phyloP scores from a whole-genome alignment of 2,329 filamentous ascomycete genomes.

The Colletotrichum gloeosporioides region DNA sequence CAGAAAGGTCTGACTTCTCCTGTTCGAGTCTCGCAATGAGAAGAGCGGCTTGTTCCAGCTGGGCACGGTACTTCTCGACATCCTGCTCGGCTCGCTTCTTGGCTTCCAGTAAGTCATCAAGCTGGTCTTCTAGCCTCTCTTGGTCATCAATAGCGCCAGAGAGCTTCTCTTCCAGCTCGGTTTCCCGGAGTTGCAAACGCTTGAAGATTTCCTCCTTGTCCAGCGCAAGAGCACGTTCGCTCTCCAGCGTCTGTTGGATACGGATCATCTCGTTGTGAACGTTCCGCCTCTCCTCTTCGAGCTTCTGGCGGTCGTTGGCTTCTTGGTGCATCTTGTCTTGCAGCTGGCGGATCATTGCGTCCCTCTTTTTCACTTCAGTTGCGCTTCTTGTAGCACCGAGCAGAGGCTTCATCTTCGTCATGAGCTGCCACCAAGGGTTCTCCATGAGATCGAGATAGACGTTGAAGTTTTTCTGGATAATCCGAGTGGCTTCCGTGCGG shows the following conservation, averaged over 20 bases:
- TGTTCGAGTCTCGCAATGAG: conserved; percentile 86
- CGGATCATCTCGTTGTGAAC: conserved; percentile 86
- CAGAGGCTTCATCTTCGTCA: conserved; percentile 93
- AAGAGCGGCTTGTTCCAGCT: conserved; percentile 89
- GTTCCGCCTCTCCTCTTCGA: conserved; percentile 91
- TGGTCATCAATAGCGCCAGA: conserved; percentile 92
- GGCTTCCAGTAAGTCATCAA: conserved; percentile 85
- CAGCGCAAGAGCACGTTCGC: conserved; percentile 90
- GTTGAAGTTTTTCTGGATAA: conserved; percentile 94
- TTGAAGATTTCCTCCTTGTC: conserved; percentile 99
- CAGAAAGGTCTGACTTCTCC: conserved; percentile 79
- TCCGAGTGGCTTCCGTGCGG: conserved; percentile 89
- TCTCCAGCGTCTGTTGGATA: conserved; percentile 93
- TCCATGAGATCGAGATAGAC: conserved; percentile 88
- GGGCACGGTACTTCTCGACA: conserved; percentile 76
- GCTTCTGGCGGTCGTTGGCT: conserved; percentile 72
- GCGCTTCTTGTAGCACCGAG: conserved; percentile 91
- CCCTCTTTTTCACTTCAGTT: conserved; percentile 91
- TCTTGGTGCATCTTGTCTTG: conserved; percentile 85
- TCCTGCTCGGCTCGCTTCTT: conserved; percentile 91
- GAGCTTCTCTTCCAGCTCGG: conserved; percentile 91
- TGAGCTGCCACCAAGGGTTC: conserved; percentile 97
- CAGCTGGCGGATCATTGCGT: conserved; percentile 89
- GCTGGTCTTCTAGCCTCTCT: conserved; percentile 89
- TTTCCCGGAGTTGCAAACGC: conserved; percentile 89